Evolutionary conservation across 108 stramenopile genomes (phyloP), one percentile per base, ranked within the genome.

Genomic region (Discostella stelligeroides): DNA sequence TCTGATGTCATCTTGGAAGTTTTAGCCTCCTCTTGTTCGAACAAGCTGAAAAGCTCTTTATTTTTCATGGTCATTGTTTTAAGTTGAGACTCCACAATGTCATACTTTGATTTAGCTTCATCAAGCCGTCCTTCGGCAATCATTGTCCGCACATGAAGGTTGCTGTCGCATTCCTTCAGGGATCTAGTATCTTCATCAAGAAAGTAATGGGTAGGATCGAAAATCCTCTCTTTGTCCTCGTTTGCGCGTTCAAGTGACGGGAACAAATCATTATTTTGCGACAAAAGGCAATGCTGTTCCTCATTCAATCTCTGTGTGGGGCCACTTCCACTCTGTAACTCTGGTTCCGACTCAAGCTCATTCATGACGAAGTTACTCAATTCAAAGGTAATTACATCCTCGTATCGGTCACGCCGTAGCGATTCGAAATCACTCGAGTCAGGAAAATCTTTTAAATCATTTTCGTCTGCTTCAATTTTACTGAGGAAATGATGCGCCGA

Each of bases 11-110:
- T 58, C 61, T 82, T 70, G 9, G 84, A 69, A 24, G 71, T 82
- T 48, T 88, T 86, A 41, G 84, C 75, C 68, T 95, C 94, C 60
- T 95, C 90, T 23, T 76, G 72, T 72, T 92, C 92, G 49, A 95
- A 66, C 55, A 95, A 81, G 29, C 89, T 86, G 25, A 93, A 85
- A 12, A 95, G 83, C 85, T 95, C 92, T 1, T 88, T 72, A 75
- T 89, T 91, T 77, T 93, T 92, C 51, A 83, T 86, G 0, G 89
- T 88, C 82, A 93, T 85, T 29, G 86, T 88, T 41, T 77, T 67
- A 18, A 95, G 76, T 75, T 93, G 84, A 48, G 77, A 84, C 42
- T 90, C 88, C n/a, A 62, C 20, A 38, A 76, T 59, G 30, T 71
- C 72, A 13, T 67, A 72, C 39, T 86, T 87, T 50, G 79, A 61